Percentiles rank a stretch among this genome's conserved stretches.
Conservation (phyloP, 192 early-diverging fungal genomes). For the Coemansia sp. region DNA sequence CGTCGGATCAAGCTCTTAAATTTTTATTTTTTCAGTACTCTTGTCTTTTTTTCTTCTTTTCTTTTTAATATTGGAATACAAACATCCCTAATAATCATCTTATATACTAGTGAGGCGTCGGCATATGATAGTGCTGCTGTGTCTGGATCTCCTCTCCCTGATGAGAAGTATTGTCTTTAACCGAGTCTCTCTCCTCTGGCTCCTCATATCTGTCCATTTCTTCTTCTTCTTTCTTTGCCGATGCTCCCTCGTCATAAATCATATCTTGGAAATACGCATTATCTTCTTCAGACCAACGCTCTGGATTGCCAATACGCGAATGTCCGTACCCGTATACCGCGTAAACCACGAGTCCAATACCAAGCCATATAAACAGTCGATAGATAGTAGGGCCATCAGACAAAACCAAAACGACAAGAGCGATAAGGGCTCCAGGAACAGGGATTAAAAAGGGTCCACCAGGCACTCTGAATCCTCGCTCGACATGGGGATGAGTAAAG, state of each 20-base stretch:
- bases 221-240: neutral
- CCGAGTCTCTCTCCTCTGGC: too few species aligned
- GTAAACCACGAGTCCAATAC: slow-evolving; percentile 78
- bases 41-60: neutral
- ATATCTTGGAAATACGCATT: slow-evolving; percentile 47
- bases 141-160: neutral
- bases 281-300: slow-evolving; percentile 51
- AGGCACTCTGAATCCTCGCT: slow-evolving; percentile 74
- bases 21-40: slow-evolving; percentile 8
- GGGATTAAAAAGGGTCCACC: slow-evolving; percentile 68
- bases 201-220: neutral
- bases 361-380: slow-evolving; percentile 81
- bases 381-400: slow-evolving; percentile 68
- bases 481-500: slow-evolving; percentile 68
- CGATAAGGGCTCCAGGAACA: slow-evolving; percentile 61
- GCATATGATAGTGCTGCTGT: neutral
- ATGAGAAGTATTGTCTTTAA: too few species aligned
- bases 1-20: slow-evolving; percentile 22
- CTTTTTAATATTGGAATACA: neutral
- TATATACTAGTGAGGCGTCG: neutral
- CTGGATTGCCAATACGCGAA: slow-evolving; percentile 66
- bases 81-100: neutral
- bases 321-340: slow-evolving; percentile 64
- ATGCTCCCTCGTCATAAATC: slow-evolving; percentile 14
- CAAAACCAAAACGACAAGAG: slow-evolving; percentile 67